These are phyloP conservation scores for Lactarius akahatsu DNA, from an alignment of 768 basidiomycete species.

Conservation along the genomic window DNA sequence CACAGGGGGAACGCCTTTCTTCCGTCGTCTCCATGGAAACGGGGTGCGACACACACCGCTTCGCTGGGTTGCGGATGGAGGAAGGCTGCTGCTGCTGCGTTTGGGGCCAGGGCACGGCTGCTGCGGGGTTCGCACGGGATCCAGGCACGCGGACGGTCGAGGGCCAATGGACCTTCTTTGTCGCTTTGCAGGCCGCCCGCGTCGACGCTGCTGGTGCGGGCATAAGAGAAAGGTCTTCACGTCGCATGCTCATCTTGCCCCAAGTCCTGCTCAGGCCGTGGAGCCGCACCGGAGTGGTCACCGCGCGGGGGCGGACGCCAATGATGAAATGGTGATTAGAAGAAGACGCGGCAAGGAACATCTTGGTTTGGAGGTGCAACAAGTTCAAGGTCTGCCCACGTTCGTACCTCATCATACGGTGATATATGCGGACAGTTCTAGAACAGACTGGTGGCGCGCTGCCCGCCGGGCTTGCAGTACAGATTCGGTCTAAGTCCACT, in stretches of 20 bases:
- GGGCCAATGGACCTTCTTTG: not conserved
- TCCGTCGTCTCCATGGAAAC: not conserved
- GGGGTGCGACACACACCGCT: not conserved
- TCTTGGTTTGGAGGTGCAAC: not conserved
- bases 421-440: not conserved
- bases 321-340: not conserved
- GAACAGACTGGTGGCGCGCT: not conserved
- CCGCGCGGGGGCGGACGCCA: slow-evolving; percentile 8
- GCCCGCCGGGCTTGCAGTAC: not conserved
- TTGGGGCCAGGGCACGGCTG: not conserved
- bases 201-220: not conserved
- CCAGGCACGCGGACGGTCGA: slow-evolving; percentile 4
- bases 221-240: not conserved
- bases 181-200: not conserved
- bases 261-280: slow-evolving; percentile 16
- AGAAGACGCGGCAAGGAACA: not conserved
- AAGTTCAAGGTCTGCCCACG: not conserved
- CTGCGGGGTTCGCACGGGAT: not conserved
- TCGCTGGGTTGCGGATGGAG: too few species aligned
- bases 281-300: slow-evolving; percentile 13
- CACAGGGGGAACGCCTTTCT: too few species aligned
- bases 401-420: not conserved
- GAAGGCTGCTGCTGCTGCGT: too few species aligned
- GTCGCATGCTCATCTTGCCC: not conserved
- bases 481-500: not conserved